Base-by-base conservation (phyloP, 148 eudicot genomes). In the Rhododendron mucronatum region DNA sequence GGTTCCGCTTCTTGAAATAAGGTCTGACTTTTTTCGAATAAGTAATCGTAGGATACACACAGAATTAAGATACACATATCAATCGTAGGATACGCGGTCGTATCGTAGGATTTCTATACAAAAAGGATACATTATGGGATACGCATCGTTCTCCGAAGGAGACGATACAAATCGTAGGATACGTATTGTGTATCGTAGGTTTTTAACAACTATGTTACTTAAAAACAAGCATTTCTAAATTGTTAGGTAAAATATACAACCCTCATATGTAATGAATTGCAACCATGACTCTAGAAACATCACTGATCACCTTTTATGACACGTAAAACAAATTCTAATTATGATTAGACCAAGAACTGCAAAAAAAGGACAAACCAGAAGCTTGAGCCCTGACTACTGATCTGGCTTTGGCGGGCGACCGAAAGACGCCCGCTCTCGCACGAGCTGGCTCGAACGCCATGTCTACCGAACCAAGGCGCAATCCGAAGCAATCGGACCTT, bases 351-450 rank as follows among this genome's bases (percentile, higher is more conserved):
- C n/a, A 13, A 7, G 78, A 13, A 50, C 14, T 65, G 82, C 45
- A 88, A 1, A 73, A 33, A 33, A 15, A 87, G 90, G 48, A 83
- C 93, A 95, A 28, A 71, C 16, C 97, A 86, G 88, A 89, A 87
- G 92, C 87, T 88, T 92, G 97, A 87, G 91, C 90, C 84, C 75
- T 92, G 92, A 63, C 69, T 1, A 92, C 88, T 92, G 95, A 92
- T 96, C 95, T 93, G 50, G 90, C 86, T 92, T 90, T 94, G 65
- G 89, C 84, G 12, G 95, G 84, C 0, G 94, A 89, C 59, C 88
- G 86, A 82, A 91, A 86, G 87, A 91, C 79, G 28, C 90, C 89
- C 82, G 85, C 87, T 35, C 93, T 88, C 7, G 84, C 90, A 21
- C 69, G 83, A 57, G 33, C 86, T 73, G 90, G 80, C 81, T 92